Evolutionary conservation across 257 asterid genomes (phyloP).

Genomic region (Avicennia marina): DNA sequence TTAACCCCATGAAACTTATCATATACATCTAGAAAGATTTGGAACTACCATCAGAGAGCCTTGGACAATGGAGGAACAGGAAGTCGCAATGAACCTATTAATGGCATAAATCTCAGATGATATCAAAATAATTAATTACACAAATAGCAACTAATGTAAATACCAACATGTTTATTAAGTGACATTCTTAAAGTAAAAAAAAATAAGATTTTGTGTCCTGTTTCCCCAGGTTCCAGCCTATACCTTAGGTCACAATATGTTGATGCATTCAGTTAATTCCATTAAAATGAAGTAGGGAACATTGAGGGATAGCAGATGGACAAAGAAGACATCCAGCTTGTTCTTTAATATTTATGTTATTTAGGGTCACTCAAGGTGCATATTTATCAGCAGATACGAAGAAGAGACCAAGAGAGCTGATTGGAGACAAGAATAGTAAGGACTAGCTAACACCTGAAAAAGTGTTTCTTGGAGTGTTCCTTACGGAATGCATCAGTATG

Average conservation of each 20-base stretch:
- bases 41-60: neutral
- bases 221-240: neutral
- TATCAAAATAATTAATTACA: neutral
- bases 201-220: neutral
- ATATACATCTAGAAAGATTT: neutral
- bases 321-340: neutral
- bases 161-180: neutral
- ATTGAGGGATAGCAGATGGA: neutral
- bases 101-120: neutral
- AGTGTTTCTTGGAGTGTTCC: neutral
- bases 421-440: neutral
- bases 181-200: neutral
- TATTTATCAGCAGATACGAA: neutral
- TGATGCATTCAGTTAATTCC: neutral
- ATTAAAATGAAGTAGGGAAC: neutral
- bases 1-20: neutral
- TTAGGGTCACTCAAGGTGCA: neutral
- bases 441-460: neutral
- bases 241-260: neutral
- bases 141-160: neutral
- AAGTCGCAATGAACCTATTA: neutral
- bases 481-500: neutral
- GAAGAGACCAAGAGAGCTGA: neutral
- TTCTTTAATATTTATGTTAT: neutral
- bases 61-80: neutral